Evolutionary conservation across 306 rosid genomes (phyloP).

Genomic region (Ormosia emarginata): DNA sequence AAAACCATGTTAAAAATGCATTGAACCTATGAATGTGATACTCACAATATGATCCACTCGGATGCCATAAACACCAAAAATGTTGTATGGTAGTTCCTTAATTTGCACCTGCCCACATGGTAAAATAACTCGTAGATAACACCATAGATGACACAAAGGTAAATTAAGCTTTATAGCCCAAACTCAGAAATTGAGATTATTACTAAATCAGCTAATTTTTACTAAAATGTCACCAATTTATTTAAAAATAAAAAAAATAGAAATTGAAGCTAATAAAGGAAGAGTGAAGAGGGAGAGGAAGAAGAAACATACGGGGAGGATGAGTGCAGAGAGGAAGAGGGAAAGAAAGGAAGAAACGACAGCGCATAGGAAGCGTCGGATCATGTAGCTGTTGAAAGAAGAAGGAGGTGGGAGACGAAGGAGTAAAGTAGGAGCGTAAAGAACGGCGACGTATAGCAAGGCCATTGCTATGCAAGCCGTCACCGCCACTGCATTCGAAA

Average conservation of each 20-base stretch:
- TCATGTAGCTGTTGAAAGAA: conserved; percentile 51
- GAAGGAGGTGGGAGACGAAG: conserved; percentile 82
- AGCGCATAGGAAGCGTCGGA: conserved; percentile 84
- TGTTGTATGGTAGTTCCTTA: conserved; percentile 23
- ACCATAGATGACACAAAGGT: background rate
- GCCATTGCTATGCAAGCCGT: conserved; percentile 64
- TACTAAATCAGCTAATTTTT: background rate
- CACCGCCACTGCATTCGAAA: conserved; percentile 49
- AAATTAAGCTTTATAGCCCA: background rate
- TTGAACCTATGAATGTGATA: background rate
- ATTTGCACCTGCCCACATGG: conserved; percentile 52
- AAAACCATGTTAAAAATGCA: background rate
- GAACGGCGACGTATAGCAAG: conserved; percentile 58
- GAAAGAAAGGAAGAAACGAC: conserved; percentile 60
- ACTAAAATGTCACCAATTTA: background rate
- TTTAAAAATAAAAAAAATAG: background rate
- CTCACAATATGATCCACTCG: conserved; percentile 82
- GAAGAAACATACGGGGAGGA: conserved; percentile 59
- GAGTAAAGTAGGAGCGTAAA: conserved; percentile 73
- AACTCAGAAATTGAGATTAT: background rate
- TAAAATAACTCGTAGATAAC: background rate
- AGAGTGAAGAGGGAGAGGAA: background rate
- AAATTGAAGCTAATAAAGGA: background rate
- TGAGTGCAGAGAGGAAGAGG: conserved; percentile 41
- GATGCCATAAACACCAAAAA: conserved; percentile 65